Evolutionary conservation across 768 basidiomycete species (phyloP), one percentile per base, ranked within the genome.

Genomic region (Butyriboletus loyo): DNA sequence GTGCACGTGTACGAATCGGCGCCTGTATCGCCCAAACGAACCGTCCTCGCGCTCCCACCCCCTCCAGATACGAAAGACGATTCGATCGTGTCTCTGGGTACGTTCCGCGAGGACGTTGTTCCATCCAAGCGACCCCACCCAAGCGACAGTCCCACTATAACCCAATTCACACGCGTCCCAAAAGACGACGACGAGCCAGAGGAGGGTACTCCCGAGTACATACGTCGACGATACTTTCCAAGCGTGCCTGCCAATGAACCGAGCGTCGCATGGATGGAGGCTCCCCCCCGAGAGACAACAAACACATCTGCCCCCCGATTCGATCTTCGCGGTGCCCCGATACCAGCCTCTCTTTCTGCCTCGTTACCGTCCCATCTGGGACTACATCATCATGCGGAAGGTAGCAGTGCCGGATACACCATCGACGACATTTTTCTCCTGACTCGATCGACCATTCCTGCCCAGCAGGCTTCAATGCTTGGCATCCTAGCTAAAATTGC

Each of bases 341-440:
- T 96, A n/a, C 75, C 89, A 1, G 53, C 73, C 0, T 63, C 75
- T 3, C 60, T 84, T 3, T 80, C 82, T 3, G 66, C 75, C 0
- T 75, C 74, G 1, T 75, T 96, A 3, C 93, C 92, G 2, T 86
- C 89, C 0, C 86, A 93, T 70, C 78, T 92, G 7, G 94, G 94
- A 5, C 75, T 96, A 4, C 93, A 98, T 68, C 94, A 97, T 64
- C 94, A 96, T 64, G 86, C 92, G 0, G 85, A 90, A 50, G 75
- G 77, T 6, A 71, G 75, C 30, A 82, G 78, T 51, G 94, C 94
- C 0, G 94, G 93, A 0, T 97, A 97, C 69, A 94, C 91, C 0
- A 73, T 96, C 2, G 85, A 91, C 39, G 94, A 96, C 54, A 76
- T 96, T 4, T 85, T 95, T 40, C 72, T 89, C 36, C 77, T 95